A percentile compares a stretch with the other conserved stretches of the same genome.
Conservation (phyloP, 805 yeast genomes). For the Jamesozyma hellenica region DNA sequence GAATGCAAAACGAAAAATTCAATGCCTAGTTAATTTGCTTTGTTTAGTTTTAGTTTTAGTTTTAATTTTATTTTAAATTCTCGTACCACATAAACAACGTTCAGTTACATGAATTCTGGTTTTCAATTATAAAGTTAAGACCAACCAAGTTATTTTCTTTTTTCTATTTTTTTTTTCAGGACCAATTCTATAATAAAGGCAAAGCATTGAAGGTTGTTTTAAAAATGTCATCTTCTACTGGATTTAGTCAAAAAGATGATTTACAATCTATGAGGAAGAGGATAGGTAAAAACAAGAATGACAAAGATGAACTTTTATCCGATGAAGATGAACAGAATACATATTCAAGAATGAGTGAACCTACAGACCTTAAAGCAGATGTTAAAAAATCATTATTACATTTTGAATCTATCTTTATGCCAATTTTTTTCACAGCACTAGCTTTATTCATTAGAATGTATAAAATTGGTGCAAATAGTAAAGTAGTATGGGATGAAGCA, state of each 20-base stretch:
- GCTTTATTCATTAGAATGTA: slow-evolving; percentile 51
- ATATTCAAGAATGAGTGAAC: background rate
- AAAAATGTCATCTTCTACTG: background rate
- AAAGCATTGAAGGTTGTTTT: too few relatives aligned
- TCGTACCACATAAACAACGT: too few relatives aligned
- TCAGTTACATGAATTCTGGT: too few relatives aligned
- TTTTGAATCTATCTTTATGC: slow-evolving; percentile 32
- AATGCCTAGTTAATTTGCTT: too few relatives aligned
- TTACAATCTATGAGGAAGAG: background rate
- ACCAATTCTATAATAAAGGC: too few relatives aligned
- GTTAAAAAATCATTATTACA: slow-evolving; percentile 2
- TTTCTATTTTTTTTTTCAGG: too few relatives aligned
- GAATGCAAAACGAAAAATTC: too few relatives aligned
- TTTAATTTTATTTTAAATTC: too few relatives aligned
- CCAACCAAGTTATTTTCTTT: too few relatives aligned
- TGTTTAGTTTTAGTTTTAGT: too few relatives aligned
- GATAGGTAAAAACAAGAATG: background rate
- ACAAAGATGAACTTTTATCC: background rate
- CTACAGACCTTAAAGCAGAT: background rate
- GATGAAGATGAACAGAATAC: slow-evolving; percentile 1
- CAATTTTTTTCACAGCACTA: slow-evolving; percentile 35
- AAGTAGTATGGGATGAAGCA: slow-evolving; percentile 84
- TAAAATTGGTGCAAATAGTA: slow-evolving; percentile 44
- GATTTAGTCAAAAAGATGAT: background rate
- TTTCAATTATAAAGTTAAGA: too few relatives aligned